These are phyloP conservation scores for Vachellia collinsii DNA, from an alignment of 306 rosid genomes.

Conservation along the genomic window DNA sequence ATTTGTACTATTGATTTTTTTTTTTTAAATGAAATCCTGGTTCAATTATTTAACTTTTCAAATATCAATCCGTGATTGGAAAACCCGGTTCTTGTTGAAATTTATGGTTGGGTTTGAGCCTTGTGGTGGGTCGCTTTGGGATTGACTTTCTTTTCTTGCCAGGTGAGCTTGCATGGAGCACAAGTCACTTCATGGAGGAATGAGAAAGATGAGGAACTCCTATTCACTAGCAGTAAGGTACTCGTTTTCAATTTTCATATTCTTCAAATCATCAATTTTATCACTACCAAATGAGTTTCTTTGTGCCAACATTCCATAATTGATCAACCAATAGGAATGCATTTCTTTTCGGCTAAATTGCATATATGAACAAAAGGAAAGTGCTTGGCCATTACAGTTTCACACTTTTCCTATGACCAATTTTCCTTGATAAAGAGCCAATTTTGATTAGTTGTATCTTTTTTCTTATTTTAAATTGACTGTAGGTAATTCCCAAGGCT, in stretches of 20 bases:
- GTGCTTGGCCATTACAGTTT: background rate
- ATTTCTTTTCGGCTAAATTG: conserved; percentile 16
- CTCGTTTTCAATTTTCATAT: conserved; percentile 5
- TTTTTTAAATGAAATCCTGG: conserved; percentile 11
- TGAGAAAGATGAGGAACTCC: conserved; percentile 86
- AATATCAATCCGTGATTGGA: conserved; percentile 21
- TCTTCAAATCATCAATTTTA: background rate
- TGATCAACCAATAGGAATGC: background rate
- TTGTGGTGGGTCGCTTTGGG: background rate
- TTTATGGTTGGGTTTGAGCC: conserved; percentile 13
- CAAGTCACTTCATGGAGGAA: conserved; percentile 92
- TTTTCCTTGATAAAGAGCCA: conserved; percentile 24
- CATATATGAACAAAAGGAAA: too few relatives aligned
- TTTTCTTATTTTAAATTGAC: conserved; percentile 30
- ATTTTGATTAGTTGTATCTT: conserved; percentile 11
- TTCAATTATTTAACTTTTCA: conserved; percentile 12
- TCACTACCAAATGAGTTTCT: conserved; percentile 3
- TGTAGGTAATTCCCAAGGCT: conserved; percentile 68
- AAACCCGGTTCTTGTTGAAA: background rate
- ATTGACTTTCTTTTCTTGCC: conserved; percentile 36
- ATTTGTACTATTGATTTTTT: too few relatives aligned
- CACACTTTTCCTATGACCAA: background rate
- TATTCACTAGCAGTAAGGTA: conserved; percentile 93
- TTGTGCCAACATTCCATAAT: conserved; percentile 27
- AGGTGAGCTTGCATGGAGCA: conserved; percentile 93